Conservation (phyloP, 1,284 basidiomycete genomes). For the Irpex sp. region DNA sequence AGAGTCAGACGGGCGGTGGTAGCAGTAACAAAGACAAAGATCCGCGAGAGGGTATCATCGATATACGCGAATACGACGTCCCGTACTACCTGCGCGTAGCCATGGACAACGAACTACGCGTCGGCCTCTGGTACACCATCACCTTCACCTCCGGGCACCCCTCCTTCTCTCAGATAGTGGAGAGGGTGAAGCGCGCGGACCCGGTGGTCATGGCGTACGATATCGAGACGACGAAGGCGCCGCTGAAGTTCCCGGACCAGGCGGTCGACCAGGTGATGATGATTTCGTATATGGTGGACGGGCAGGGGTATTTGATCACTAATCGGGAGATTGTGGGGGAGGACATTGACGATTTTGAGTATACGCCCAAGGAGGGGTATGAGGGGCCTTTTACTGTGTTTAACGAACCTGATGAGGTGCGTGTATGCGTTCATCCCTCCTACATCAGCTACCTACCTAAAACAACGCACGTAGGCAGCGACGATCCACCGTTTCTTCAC, state of each 20-base stretch:
- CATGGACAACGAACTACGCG: conserved; percentile 97
- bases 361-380: conserved; percentile 97
- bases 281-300: conserved; percentile 99
- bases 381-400: conserved; percentile 97
- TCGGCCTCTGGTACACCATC: conserved; percentile 95
- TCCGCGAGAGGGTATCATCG: conserved; percentile 87
- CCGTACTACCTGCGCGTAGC: conserved; percentile 97
- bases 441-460: background rate
- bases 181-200: conserved; percentile 96
- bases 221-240: conserved; percentile 98
- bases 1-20: conserved; percentile 18
- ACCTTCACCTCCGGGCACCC: conserved; percentile 81
- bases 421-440: conserved; percentile 14
- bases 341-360: conserved; percentile 98
- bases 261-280: conserved; percentile 99
- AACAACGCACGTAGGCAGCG: conserved; percentile 45
- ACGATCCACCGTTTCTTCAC: conserved; percentile 87
- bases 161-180: conserved; percentile 65
- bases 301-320: conserved; percentile 95
- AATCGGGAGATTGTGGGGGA: conserved; percentile 97
- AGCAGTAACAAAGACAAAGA: conserved; percentile 52
- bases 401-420: conserved; percentile 90
- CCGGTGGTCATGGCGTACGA: conserved; percentile 99
- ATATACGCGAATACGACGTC: conserved; percentile 95
- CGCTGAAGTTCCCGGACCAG: conserved; percentile 97